phyloP scores from a whole-genome alignment of 768 basidiomycete genomes.

The Nidularia sp. region DNA sequence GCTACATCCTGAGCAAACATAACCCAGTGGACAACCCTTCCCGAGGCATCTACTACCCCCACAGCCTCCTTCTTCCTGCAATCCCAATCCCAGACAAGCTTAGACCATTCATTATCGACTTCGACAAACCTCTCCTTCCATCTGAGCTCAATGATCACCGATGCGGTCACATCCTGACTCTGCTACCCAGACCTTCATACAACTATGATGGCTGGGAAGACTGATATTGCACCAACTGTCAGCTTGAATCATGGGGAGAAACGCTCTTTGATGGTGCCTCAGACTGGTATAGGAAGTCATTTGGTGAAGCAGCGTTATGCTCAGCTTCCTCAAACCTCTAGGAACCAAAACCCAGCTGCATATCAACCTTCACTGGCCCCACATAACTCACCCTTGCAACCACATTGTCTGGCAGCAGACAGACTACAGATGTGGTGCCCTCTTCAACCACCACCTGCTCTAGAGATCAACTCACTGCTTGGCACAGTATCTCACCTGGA shows the following conservation, averaged over 20 bases:
- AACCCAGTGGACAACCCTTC: slow-evolving; percentile 38
- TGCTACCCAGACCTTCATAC: neutral
- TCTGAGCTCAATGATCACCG: slow-evolving; percentile 5
- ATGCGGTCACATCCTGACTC: neutral
- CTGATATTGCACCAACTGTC: too few species aligned
- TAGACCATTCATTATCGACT: slow-evolving; percentile 18
- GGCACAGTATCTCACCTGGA: too few species aligned
- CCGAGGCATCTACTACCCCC: slow-evolving; percentile 18
- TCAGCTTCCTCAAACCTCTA: too few species aligned
- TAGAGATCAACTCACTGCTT: too few species aligned
- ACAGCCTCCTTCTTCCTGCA: slow-evolving; percentile 19
- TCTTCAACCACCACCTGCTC: too few species aligned
- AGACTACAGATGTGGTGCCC: neutral
- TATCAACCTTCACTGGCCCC: neutral
- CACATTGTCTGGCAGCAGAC: neutral
- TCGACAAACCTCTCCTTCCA: slow-evolving; percentile 4
- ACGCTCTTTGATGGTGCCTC: too few species aligned
- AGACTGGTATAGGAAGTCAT: too few species aligned
- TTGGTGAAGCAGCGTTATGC: too few species aligned
- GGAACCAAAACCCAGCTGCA: too few species aligned
- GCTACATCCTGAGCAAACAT: slow-evolving; percentile 24
- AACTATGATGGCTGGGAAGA: neutral
- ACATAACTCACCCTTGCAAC: neutral
- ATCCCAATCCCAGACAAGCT: slow-evolving; percentile 21
- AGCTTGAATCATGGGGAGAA: too few species aligned